phyloP scores from a whole-genome alignment of 2,329 filamentous ascomycete genomes.

The Talaromyces sp. region DNA sequence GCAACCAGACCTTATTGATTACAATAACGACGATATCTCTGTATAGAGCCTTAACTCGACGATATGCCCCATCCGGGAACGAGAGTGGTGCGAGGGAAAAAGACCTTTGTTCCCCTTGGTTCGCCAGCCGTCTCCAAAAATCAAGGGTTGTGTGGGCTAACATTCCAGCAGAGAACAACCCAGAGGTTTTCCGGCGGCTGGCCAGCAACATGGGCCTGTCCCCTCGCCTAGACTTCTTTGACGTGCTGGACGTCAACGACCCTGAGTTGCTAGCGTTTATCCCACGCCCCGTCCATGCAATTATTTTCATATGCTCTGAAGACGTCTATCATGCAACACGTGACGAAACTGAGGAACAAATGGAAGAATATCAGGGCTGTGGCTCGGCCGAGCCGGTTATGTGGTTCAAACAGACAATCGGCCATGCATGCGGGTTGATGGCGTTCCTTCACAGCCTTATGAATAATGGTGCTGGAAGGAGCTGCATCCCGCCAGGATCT shows the following conservation, averaged over 20 bases:
- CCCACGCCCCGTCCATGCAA: constrained; percentile 50
- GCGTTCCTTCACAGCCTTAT: constrained; percentile 51
- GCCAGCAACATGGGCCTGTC: constrained; percentile 48
- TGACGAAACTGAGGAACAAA: background rate
- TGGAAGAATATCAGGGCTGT: constrained; percentile 37
- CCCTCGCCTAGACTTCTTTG: constrained; percentile 46
- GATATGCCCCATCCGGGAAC: constrained; percentile 6
- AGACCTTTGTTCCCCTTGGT: background rate
- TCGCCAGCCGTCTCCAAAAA: background rate
- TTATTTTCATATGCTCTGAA: constrained; percentile 21
- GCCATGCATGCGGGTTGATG: constrained; percentile 56
- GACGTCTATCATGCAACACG: constrained; percentile 7
- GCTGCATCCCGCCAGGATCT: background rate
- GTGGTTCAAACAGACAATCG: constrained; percentile 58
- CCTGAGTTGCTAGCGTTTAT: constrained; percentile 46
- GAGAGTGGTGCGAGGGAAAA: background rate
- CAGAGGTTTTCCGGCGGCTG: constrained; percentile 49
- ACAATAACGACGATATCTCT: background rate
- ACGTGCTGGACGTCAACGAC: constrained; percentile 52
- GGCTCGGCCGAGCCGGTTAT: constrained; percentile 50
- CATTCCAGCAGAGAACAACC: constrained; percentile 48
- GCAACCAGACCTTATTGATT: too few relatives aligned
- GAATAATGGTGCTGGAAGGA: constrained; percentile 45
- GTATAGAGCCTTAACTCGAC: background rate
- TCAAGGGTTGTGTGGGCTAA: background rate